A percentile compares a stretch with the other conserved stretches of the same genome.
Conservation (phyloP, 257 asterid species). For the Solanum gandarillasii region DNA sequence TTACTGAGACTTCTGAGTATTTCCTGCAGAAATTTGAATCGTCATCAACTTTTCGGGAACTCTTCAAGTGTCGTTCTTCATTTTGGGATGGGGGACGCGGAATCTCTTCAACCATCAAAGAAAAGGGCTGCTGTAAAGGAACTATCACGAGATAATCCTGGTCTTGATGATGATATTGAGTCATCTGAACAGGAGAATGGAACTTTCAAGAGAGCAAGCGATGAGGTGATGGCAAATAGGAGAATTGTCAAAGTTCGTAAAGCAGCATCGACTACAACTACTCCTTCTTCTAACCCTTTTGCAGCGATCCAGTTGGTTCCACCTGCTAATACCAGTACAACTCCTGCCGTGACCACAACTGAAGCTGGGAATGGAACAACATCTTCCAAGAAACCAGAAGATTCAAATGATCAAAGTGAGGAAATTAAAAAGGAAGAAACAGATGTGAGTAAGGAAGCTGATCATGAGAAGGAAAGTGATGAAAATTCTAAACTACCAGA, state of each 20-base stretch:
- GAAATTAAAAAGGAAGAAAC: not conserved
- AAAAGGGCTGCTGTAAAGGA: constrained; percentile 87
- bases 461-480: constrained; percentile 14
- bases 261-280: constrained; percentile 29
- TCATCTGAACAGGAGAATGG: constrained; percentile 58
- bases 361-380: not conserved
- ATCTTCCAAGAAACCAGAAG: not conserved
- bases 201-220: constrained; percentile 77
- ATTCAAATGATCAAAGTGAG: not conserved
- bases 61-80: not conserved
- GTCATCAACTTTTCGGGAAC: not conserved
- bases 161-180: constrained; percentile 70
- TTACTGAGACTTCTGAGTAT: constrained; percentile 1
- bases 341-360: not conserved
- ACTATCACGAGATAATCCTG: constrained; percentile 77
- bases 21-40: constrained; percentile 1
- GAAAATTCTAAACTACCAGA: constrained; percentile 19
- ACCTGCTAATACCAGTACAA: constrained; percentile 16
- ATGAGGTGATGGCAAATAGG: constrained; percentile 73
- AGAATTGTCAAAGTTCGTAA: constrained; percentile 80
- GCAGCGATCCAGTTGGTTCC: constrained; percentile 56
- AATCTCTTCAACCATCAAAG: constrained; percentile 58
- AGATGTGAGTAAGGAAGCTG: not conserved
- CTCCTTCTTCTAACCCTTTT: constrained; percentile 64
- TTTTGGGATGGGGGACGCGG: constrained; percentile 67